phyloP scores from a whole-genome alignment of 2,329 filamentous ascomycete genomes.

The Sporothrix humicola region DNA sequence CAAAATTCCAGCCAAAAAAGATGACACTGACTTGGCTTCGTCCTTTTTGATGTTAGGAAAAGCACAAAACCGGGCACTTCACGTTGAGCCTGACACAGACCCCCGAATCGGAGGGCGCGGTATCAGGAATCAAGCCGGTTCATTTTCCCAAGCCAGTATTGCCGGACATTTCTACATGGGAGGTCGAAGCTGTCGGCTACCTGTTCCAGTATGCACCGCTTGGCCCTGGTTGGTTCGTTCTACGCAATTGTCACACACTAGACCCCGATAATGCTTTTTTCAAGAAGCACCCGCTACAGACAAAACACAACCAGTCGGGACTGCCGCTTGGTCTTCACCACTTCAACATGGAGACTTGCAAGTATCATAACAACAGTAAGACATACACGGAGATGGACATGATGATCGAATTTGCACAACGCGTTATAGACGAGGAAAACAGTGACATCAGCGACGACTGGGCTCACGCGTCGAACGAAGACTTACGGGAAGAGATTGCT shows the following conservation, averaged over 20 bases:
- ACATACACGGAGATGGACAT: constrained; percentile 30
- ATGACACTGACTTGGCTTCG: neutral
- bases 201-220: constrained; percentile 31
- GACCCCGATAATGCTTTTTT: constrained; percentile 7
- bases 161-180: constrained; percentile 7
- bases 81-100: neutral
- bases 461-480: constrained; percentile 33
- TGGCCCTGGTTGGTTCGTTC: constrained; percentile 34
- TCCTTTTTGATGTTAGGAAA: neutral
- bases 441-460: constrained; percentile 26
- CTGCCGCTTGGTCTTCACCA: constrained; percentile 19
- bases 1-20: too few relatives aligned
- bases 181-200: constrained; percentile 30
- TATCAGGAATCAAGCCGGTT: too few relatives aligned
- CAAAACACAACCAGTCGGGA: neutral
- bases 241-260: constrained; percentile 27
- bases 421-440: constrained; percentile 30
- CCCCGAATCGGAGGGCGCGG: neutral
- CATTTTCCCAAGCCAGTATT: neutral
- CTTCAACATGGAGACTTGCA: constrained; percentile 23
- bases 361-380: neutral
- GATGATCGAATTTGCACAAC: constrained; percentile 30
- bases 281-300: neutral
- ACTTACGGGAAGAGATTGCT: constrained; percentile 8
- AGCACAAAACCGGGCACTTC: neutral